phyloP scores from a whole-genome alignment of 352 stramenopile genomes.

The Phytophthora constricta region DNA sequence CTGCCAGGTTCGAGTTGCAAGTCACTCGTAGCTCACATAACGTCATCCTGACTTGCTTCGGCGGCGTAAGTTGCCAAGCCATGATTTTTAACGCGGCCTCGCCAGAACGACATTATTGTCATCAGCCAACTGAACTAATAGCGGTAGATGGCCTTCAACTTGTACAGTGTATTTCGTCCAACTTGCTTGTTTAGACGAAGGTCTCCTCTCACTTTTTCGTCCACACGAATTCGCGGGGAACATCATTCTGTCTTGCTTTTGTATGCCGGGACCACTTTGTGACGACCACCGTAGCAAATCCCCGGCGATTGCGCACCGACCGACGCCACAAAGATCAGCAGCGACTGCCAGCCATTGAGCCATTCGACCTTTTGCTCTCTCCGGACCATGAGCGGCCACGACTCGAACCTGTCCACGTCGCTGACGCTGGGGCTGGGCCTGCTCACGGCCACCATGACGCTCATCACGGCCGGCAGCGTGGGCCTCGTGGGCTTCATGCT shows the following conservation, averaged over 20 bases:
- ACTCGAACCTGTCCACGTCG: conserved; percentile 51
- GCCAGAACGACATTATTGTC: no score
- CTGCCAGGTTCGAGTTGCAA: no score
- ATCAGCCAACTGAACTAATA: no score
- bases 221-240: neutral
- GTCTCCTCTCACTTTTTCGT: no score
- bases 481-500: conserved; percentile 76
- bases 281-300: neutral
- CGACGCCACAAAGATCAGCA: neutral
- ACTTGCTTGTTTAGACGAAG: no score
- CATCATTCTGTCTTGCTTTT: no score
- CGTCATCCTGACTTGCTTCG: neutral
- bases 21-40: no score
- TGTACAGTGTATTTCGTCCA: no score
- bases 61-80: no score
- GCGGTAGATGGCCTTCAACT: no score
- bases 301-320: neutral
- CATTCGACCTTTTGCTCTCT: conserved; percentile 4
- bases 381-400: conserved; percentile 28
- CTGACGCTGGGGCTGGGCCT: conserved; percentile 72
- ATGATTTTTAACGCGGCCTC: no score
- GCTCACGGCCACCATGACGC: conserved; percentile 73
- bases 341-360: neutral
- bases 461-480: conserved; percentile 75
- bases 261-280: no score